Conservation (phyloP, 345 rosid species). For the Mangifera indica region DNA sequence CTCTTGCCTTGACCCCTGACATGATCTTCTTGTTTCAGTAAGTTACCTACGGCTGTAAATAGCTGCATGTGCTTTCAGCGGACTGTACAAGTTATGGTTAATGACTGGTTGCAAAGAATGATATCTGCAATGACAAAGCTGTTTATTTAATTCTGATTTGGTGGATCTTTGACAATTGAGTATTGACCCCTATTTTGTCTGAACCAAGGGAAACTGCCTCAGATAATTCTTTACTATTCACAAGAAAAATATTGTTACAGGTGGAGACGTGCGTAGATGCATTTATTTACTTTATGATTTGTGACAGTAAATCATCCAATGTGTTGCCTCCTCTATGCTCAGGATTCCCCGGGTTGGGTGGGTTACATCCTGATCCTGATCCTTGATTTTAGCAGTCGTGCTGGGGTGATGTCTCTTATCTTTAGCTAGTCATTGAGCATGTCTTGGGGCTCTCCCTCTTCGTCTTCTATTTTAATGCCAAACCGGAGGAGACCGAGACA, state of each 20-base stretch:
- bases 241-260: neutral
- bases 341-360: conserved; percentile 37
- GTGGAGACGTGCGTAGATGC: neutral
- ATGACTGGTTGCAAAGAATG: neutral
- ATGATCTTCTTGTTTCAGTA: neutral
- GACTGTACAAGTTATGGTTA: neutral
- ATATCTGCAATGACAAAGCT: neutral
- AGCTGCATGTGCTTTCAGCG: neutral
- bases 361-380: conserved; percentile 23
- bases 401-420: conserved; percentile 33
- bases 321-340: conserved; percentile 21
- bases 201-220: neutral
- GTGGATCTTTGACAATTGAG: neutral
- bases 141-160: neutral
- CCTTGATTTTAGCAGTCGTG: conserved; percentile 30
- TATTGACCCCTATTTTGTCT: neutral
- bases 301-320: neutral
- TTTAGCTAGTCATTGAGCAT: conserved; percentile 32
- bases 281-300: neutral
- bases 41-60: neutral
- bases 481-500: conserved; percentile 12
- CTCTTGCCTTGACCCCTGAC: neutral
- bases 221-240: neutral
- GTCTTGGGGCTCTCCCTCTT: conserved; percentile 7
- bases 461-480: conserved; percentile 11